Percentiles rank a stretch among this genome's conserved stretches.
Evolutionary conservation across 352 stramenopile species (phyloP).

Genomic region (Paralagenidium karlingii): DNA sequence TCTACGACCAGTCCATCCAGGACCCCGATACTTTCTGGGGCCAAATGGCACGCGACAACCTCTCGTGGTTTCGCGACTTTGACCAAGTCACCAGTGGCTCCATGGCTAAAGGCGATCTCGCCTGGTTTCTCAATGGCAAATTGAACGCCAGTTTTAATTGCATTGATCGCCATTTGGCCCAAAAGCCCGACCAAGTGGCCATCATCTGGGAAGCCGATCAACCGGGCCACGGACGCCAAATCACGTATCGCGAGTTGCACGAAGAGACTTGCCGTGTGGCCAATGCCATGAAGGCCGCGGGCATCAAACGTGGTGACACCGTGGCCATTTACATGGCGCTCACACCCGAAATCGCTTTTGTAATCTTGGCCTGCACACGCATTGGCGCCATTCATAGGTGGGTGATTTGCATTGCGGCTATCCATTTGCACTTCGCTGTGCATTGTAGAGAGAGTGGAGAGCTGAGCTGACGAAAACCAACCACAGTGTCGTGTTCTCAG

Average conservation of each 20-base stretch:
- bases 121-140: conserved; percentile 94
- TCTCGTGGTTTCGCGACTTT: conserved; percentile 93
- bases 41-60: conserved; percentile 70
- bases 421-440: too few relatives aligned
- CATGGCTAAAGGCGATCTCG: conserved; percentile 86
- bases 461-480: too few relatives aligned
- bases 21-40: conserved; percentile 90
- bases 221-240: conserved; percentile 72
- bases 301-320: conserved; percentile 86
- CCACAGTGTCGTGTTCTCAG: conserved; percentile 97
- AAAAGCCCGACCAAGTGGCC: conserved; percentile 77
- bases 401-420: too few relatives aligned
- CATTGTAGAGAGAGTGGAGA: too few relatives aligned
- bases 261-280: conserved; percentile 88
- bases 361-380: conserved; percentile 96
- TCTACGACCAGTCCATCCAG: conserved; percentile 82
- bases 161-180: conserved; percentile 90
- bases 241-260: conserved; percentile 89
- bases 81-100: conserved; percentile 70
- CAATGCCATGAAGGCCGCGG: conserved; percentile 89
- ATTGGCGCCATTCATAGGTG: conserved; percentile 96
- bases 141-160: conserved; percentile 93
- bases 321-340: conserved; percentile 99
- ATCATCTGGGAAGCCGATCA: conserved; percentile 98
- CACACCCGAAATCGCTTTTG: conserved; percentile 95